A percentile compares a stretch with the other conserved stretches of the same genome.
Evolutionary conservation across 169 alveolate species (phyloP).

Genomic region (Babesia gibsoni): DNA sequence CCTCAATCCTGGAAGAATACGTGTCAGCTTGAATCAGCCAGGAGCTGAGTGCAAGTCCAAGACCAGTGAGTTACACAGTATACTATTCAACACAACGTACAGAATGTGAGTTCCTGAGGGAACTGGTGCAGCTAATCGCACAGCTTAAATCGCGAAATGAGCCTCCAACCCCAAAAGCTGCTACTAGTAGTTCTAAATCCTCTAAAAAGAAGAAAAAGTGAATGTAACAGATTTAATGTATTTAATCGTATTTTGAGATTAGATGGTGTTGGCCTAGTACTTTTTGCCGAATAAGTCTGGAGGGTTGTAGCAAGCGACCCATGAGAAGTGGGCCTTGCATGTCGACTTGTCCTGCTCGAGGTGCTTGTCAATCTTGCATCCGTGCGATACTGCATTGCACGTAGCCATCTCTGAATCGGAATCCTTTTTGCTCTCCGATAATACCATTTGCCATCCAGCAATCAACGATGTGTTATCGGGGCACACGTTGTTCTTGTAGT

Average conservation of each 20-base stretch:
- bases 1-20: conserved; percentile 70
- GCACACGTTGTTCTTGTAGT: conserved; percentile 29
- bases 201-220: conserved; percentile 23
- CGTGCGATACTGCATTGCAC: not conserved
- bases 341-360: not conserved
- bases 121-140: conserved; percentile 45
- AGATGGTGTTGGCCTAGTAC: not conserved
- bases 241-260: not conserved
- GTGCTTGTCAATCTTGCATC: conserved; percentile 27
- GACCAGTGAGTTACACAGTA: not conserved
- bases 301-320: conserved; percentile 44
- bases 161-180: conserved; percentile 3
- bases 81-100: not conserved
- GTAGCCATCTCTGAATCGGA: not conserved
- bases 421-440: not conserved
- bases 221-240: not conserved
- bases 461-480: conserved; percentile 21
- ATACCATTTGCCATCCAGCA: conserved; percentile 21
- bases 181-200: conserved; percentile 16
- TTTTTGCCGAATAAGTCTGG: not conserved
- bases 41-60: conserved; percentile 26
- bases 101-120: conserved; percentile 38
- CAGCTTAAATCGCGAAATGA: conserved; percentile 49
- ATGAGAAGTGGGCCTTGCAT: conserved; percentile 49
- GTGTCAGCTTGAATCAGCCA: conserved; percentile 58